Percentiles rank a stretch among this genome's conserved stretches.
phyloP scores from a whole-genome alignment of 2,329 filamentous ascomycete species.

The Fusarium euwallaceae region DNA sequence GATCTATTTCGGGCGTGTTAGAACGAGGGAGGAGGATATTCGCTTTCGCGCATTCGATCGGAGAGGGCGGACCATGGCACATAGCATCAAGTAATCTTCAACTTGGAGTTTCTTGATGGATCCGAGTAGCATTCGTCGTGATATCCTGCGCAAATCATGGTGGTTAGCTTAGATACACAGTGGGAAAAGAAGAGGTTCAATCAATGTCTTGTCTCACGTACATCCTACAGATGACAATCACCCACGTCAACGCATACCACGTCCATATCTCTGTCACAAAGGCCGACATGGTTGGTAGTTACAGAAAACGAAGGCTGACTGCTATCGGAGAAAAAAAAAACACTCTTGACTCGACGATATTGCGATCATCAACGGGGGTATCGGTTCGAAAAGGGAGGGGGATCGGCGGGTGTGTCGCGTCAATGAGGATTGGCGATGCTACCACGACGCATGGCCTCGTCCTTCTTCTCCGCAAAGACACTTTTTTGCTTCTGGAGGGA shows the following conservation, averaged over 20 bases:
- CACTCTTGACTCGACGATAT: background rate
- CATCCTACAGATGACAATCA: constrained; percentile 57
- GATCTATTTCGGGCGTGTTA: constrained; percentile 44
- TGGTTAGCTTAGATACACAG: background rate
- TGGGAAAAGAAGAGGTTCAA: background rate
- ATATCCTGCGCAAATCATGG: constrained; percentile 46
- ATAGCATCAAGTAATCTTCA: constrained; percentile 69
- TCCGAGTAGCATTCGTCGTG: constrained; percentile 56
- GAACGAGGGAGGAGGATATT: background rate
- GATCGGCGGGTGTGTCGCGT: constrained; percentile 11
- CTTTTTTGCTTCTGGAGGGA: background rate
- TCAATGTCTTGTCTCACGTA: constrained; percentile 44
- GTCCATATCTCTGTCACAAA: constrained; percentile 58
- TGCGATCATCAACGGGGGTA: constrained; percentile 11
- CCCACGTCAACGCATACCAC: constrained; percentile 58
- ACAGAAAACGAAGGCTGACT: too few relatives aligned
- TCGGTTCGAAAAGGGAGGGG: background rate
- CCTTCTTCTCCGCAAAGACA: constrained; percentile 3
- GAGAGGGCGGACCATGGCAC: constrained; percentile 60
- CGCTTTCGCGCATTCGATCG: constrained; percentile 5
- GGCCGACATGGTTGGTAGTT: constrained; percentile 44
- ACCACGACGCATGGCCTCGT: constrained; percentile 33
- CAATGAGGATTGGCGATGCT: constrained; percentile 29
- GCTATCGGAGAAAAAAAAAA: background rate
- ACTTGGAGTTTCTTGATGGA: constrained; percentile 64